These are phyloP conservation scores for Helicostylum pulchrum DNA, from an alignment of 192 early-diverging fungal species.

Conservation along the genomic window DNA sequence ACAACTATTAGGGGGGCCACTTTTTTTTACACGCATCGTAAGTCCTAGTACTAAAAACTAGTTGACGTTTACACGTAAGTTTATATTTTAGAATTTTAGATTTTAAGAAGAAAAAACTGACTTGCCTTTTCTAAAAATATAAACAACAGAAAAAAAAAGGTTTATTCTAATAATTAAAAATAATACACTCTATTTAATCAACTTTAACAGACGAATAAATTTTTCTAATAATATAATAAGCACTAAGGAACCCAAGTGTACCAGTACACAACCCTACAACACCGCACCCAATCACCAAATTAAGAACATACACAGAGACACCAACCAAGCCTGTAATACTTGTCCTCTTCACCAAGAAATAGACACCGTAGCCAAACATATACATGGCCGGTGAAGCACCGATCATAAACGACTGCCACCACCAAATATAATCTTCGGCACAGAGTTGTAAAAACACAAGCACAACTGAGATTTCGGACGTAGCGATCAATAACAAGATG, in stretches of 20 bases:
- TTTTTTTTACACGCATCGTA: too few relatives aligned
- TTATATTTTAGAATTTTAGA: too few relatives aligned
- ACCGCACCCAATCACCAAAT: constrained; percentile 62
- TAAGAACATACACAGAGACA: constrained; percentile 73
- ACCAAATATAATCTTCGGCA: constrained; percentile 78
- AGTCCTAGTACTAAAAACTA: too few relatives aligned
- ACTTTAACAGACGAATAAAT: constrained; percentile 81
- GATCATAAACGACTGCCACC: constrained; percentile 89
- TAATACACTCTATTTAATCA: not conserved
- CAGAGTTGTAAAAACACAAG: constrained; percentile 69
- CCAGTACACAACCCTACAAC: constrained; percentile 68
- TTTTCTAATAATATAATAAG: constrained; percentile 67
- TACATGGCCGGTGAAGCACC: constrained; percentile 40
- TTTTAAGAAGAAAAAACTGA: too few relatives aligned
- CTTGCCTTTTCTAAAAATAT: too few relatives aligned
- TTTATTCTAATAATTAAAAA: too few relatives aligned
- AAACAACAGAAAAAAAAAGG: too few relatives aligned
- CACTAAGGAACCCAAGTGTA: constrained; percentile 74
- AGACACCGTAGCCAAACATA: constrained; percentile 52
- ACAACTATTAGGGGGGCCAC: too few relatives aligned
- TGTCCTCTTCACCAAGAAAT: constrained; percentile 63
- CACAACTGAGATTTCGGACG: constrained; percentile 64
- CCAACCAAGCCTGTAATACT: constrained; percentile 62
- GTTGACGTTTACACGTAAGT: too few relatives aligned
- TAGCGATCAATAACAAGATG: constrained; percentile 51